Conservation (phyloP, 768 basidiomycete species). For the Botryobasidium botryosum region DNA sequence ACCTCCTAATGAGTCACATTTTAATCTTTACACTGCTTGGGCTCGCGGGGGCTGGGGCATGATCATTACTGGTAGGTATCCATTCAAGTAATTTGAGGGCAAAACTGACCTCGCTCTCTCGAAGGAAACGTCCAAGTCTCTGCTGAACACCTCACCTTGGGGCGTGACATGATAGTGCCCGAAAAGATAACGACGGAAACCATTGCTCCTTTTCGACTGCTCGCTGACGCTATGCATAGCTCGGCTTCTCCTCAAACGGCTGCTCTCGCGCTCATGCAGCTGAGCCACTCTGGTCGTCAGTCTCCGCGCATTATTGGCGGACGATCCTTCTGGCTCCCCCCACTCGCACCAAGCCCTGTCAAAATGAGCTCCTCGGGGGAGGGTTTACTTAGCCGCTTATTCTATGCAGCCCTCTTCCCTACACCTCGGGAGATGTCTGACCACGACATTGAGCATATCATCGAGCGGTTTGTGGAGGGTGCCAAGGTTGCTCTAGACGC, state of each 20-base stretch:
- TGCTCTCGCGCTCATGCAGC: constrained; percentile 57
- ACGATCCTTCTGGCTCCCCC: constrained; percentile 37
- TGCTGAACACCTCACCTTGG: constrained; percentile 43
- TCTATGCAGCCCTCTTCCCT: constrained; percentile 42
- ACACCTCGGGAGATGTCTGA: constrained; percentile 41
- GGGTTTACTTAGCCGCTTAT: constrained; percentile 20
- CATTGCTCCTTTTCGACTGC: constrained; percentile 31
- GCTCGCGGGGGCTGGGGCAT: constrained; percentile 68
- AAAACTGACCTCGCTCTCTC: neutral
- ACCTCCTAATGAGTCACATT: constrained; percentile 48
- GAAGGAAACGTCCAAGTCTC: constrained; percentile 51
- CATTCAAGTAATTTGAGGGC: neutral
- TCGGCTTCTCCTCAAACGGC: neutral
- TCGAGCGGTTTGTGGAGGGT: constrained; percentile 47
- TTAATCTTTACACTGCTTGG: constrained; percentile 58
- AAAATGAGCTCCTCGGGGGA: constrained; percentile 13
- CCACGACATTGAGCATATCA: constrained; percentile 41
- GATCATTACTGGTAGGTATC: constrained; percentile 51
- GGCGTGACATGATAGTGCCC: constrained; percentile 54
- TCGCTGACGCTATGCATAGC: constrained; percentile 39
- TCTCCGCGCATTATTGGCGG: constrained; percentile 57
- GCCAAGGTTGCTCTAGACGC: constrained; percentile 44
- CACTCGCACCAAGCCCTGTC: constrained; percentile 55
- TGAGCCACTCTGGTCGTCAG: constrained; percentile 68
- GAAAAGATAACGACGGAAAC: constrained; percentile 24